These are phyloP conservation scores for Daldinia caldariorum DNA, from an alignment of 495 filamentous ascomycete genomes.

Conservation along the genomic window DNA sequence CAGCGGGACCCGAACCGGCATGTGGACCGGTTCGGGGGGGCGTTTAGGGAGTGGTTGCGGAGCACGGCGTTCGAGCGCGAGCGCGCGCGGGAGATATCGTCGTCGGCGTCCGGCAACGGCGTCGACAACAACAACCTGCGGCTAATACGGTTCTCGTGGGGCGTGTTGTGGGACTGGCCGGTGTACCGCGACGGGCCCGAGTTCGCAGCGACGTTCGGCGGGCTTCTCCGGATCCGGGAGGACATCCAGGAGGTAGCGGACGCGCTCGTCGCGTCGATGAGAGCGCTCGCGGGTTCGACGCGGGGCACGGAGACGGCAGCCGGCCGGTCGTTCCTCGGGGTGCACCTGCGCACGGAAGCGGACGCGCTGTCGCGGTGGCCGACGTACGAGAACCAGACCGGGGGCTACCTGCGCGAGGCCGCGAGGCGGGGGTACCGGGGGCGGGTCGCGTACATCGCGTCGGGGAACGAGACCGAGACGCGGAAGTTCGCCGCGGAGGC, in stretches of 20 bases:
- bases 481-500: slow-evolving; percentile 45
- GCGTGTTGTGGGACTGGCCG: slow-evolving; percentile 58
- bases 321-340: slow-evolving; percentile 44
- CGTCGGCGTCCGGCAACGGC: too few relatives aligned
- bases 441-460: slow-evolving; percentile 52
- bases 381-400: slow-evolving; percentile 53
- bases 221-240: slow-evolving; percentile 50
- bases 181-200: slow-evolving; percentile 56
- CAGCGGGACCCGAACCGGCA: slow-evolving; percentile 56
- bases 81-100: too few relatives aligned
- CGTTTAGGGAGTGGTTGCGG: slow-evolving; percentile 46
- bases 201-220: slow-evolving; percentile 54
- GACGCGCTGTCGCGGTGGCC: slow-evolving; percentile 56
- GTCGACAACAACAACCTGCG: slow-evolving; percentile 43
- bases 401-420: slow-evolving; percentile 48
- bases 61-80: slow-evolving; percentile 27
- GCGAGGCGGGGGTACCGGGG: slow-evolving; percentile 43
- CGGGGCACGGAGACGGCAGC: slow-evolving; percentile 5
- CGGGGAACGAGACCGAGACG: slow-evolving; percentile 53
- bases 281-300: slow-evolving; percentile 33
- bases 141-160: slow-evolving; percentile 55
- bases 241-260: slow-evolving; percentile 53
- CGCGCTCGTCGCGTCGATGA: slow-evolving; percentile 44
- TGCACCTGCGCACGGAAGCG: slow-evolving; percentile 56
- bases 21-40: slow-evolving; percentile 53